Evolutionary conservation across 1,284 basidiomycete genomes (phyloP).

Genomic region (Tremellales sp.): DNA sequence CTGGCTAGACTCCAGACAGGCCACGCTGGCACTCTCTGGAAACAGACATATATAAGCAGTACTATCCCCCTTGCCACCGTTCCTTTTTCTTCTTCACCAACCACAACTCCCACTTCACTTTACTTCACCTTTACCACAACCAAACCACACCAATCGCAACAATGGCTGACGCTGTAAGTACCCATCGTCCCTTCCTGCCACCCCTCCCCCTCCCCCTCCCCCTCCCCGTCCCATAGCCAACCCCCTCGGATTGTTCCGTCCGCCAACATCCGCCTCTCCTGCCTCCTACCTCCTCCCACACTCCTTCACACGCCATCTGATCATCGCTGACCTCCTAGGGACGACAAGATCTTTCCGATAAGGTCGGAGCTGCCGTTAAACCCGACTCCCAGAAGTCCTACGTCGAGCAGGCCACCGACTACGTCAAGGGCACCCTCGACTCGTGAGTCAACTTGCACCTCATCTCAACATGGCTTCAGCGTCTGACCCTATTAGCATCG

Average conservation of each 20-base stretch:
- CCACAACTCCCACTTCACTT: background rate
- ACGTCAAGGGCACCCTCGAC: slow-evolving; percentile 39
- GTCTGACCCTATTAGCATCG: slow-evolving; percentile 24
- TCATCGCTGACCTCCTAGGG: slow-evolving; percentile 16
- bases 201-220: background rate
- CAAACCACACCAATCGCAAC: background rate
- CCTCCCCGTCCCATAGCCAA: background rate
- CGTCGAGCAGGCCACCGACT: slow-evolving; percentile 42
- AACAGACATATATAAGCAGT: no score
- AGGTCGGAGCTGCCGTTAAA: slow-evolving; percentile 37
- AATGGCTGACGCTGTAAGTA: background rate
- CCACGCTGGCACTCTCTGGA: no score
- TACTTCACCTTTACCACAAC: background rate
- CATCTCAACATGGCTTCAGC: background rate
- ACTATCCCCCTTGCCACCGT: no score
- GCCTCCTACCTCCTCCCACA: background rate
- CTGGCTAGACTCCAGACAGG: no score
- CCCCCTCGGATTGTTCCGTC: no score
- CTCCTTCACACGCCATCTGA: background rate
- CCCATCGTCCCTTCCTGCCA: background rate
- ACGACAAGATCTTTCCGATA: slow-evolving; percentile 43
- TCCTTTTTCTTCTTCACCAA: background rate
- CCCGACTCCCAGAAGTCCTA: slow-evolving; percentile 47
- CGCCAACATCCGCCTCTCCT: background rate
- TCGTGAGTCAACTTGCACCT: slow-evolving; percentile 14